Percentiles rank a stretch among this genome's conserved stretches.
These are phyloP conservation scores for Aspergillus mulundensis DNA, from an alignment of 495 filamentous ascomycete genomes.

Conservation along the genomic window DNA sequence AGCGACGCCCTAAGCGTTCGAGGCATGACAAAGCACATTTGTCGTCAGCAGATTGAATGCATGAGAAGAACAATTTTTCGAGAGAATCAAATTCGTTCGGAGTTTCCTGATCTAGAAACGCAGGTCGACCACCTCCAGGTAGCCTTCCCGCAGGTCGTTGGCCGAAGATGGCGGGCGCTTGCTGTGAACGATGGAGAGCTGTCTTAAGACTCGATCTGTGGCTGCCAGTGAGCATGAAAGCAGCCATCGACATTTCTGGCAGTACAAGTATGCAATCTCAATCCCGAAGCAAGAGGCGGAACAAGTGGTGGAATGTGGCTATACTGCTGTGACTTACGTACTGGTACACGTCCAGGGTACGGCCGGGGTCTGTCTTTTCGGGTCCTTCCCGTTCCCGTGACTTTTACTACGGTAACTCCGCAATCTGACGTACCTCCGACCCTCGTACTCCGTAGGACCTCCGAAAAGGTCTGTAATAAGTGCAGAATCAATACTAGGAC, in stretches of 20 bases:
- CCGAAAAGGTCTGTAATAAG: background rate
- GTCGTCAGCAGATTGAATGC: constrained; percentile 82
- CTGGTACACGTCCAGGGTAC: too few species aligned
- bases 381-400: constrained; percentile 14
- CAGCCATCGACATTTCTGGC: background rate
- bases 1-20: constrained; percentile 67
- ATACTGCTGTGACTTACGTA: background rate
- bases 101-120: constrained; percentile 56
- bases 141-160: constrained; percentile 38
- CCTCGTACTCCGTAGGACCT: background rate
- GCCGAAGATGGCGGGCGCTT: constrained; percentile 66
- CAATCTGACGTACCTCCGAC: background rate
- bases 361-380: too few species aligned
- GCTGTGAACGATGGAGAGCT: constrained; percentile 70
- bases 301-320: background rate
- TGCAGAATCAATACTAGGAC: background rate
- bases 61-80: constrained; percentile 81
- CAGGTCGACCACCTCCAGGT: constrained; percentile 40
- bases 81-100: constrained; percentile 75
- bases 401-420: background rate
- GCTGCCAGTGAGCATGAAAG: constrained; percentile 6
- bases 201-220: constrained; percentile 38
- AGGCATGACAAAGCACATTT: constrained; percentile 69
- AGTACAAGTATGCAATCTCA: background rate
- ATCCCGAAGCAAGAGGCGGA: background rate